Base-by-base conservation (phyloP, 1,284 basidiomycete species). In the Rhizopogon parksii region DNA sequence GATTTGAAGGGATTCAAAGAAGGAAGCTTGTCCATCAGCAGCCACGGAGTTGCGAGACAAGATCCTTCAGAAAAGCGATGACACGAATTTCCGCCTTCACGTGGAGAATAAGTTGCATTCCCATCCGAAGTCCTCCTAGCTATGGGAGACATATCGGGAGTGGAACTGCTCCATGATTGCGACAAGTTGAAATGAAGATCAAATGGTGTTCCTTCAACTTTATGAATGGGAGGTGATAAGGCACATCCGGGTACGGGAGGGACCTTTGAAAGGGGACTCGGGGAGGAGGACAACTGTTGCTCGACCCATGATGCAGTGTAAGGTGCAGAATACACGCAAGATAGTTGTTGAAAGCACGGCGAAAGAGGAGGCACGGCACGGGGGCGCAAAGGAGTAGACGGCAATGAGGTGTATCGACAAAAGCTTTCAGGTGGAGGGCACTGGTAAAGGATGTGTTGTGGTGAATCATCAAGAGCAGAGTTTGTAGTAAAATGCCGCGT, bases 1-100 rank as follows among this genome's bases (percentile, higher is more conserved):
- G 53, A 40, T 57, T 55, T 9, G 54, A 56, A n/a, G 59, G 56
- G 17, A 61, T 64, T 8, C 17, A 24, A 25, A 21, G 60, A 63
- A 14, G 65, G 58, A 36, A 67, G 66, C 43, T 27, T 65, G 19
- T 68, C 55, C 47, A 65, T 57, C n/a, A 65, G 40, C 17, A 64
- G 65, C 19, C 59, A 57, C 48, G 48, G 55, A 39, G 8, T 47
- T 36, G 11, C n/a, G 19, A 43, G 24, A 40, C 40, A 4, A 40
- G 49, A 32, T 49, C 39, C 40, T 51, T 47, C 49, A 53, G 56
- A 30, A 47, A 47, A 19, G 32, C 19, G 38, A 46, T 35, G 40
- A 34, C 46, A 51, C 1, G 45, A 36, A 14, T 40, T 46, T 42
- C 37, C 38, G 34, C 35, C 48, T 37, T 27, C 11, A 39, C 37